phyloP scores from a whole-genome alignment of 352 stramenopile genomes.

The Phytophthora citrophthora region DNA sequence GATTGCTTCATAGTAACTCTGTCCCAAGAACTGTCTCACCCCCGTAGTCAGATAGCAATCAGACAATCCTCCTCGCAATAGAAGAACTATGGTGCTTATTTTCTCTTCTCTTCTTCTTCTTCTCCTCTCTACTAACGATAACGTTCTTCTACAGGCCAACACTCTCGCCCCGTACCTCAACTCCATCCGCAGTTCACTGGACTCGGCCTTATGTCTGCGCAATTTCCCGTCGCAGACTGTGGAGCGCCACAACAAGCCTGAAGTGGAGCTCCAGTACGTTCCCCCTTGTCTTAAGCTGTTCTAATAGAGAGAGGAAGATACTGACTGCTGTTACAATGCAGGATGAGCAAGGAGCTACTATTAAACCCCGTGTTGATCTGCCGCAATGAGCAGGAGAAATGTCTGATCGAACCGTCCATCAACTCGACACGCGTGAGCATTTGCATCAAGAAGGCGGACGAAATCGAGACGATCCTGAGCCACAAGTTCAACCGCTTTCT shows the following conservation, averaged over 20 bases:
- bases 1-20: conserved; percentile 1
- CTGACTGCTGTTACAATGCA: conserved; percentile 22
- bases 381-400: conserved; percentile 93
- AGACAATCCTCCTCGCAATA: conserved; percentile 4
- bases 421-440: conserved; percentile 97
- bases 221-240: conserved; percentile 97
- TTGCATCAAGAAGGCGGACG: conserved; percentile 96
- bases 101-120: not conserved
- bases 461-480: conserved; percentile 94
- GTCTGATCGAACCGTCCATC: conserved; percentile 94
- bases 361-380: conserved; percentile 95
- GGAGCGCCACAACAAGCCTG: conserved; percentile 97
- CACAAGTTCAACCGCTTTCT: conserved; percentile 97
- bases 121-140: not conserved
- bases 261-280: conserved; percentile 91
- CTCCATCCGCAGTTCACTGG: conserved; percentile 92
- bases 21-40: conserved; percentile 22
- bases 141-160: conserved; percentile 53
- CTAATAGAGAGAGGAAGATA: not conserved
- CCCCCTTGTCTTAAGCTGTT: not conserved
- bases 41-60: conserved; percentile 28
- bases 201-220: conserved; percentile 91
- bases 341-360: conserved; percentile 92
- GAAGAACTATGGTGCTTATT: conserved; percentile 26
- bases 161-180: conserved; percentile 93